Evolutionary conservation across 352 stramenopile species (phyloP).

Genomic region (Phytopythium vexans): DNA sequence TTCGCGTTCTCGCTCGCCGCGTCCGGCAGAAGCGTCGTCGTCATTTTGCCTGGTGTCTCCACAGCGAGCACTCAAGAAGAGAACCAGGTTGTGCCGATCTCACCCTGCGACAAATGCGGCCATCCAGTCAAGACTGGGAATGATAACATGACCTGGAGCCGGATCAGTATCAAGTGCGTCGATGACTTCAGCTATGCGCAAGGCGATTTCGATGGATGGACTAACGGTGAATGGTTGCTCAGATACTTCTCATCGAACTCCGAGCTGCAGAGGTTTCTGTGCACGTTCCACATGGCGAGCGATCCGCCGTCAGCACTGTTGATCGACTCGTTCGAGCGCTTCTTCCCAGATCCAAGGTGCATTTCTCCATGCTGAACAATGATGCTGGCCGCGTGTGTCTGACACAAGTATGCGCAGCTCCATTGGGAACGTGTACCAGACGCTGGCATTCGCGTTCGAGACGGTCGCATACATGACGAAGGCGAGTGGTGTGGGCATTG

Average conservation of each 20-base stretch:
- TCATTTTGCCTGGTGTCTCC: conserved; percentile 37
- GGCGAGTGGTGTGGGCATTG: conserved; percentile 27
- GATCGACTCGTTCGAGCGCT: conserved; percentile 52
- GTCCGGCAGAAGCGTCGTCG: conserved; percentile 36
- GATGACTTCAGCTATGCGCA: neutral
- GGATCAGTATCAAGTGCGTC: conserved; percentile 64
- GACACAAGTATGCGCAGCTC: conserved; percentile 11
- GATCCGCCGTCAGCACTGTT: conserved; percentile 47
- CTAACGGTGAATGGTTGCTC: conserved; percentile 1
- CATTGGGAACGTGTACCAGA: conserved; percentile 54
- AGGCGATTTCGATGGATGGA: neutral
- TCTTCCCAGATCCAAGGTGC: conserved; percentile 42
- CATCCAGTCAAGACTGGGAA: conserved; percentile 41
- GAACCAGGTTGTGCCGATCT: conserved; percentile 33
- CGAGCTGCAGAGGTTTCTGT: conserved; percentile 62
- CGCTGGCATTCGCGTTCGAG: conserved; percentile 53
- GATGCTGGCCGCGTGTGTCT: neutral
- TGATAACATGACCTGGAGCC: conserved; percentile 40
- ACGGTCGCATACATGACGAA: conserved; percentile 45
- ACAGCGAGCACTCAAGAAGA: conserved; percentile 15
- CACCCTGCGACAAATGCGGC: conserved; percentile 35
- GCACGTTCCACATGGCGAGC: conserved; percentile 49
- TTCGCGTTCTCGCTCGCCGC: conserved; percentile 57
- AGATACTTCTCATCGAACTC: conserved; percentile 40
- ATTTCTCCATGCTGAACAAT: neutral